phyloP scores from a whole-genome alignment of 495 filamentous ascomycete species.

The Penicillium bialowiezense region DNA sequence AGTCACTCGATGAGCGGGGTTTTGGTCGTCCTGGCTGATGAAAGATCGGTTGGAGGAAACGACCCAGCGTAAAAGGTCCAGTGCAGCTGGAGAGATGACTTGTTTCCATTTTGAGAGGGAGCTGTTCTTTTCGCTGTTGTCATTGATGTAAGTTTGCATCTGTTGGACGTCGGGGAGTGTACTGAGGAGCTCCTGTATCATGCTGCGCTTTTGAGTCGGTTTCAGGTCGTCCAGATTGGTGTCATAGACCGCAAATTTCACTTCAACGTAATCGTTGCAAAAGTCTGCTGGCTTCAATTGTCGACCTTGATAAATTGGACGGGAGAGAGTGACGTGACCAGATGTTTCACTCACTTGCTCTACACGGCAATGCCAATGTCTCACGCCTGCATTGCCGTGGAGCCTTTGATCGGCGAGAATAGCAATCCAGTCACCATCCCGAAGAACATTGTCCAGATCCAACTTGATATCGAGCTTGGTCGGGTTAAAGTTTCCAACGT shows the following conservation, averaged over 20 bases:
- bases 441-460: constrained; percentile 28
- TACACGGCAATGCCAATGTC: constrained; percentile 25
- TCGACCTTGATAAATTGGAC: constrained; percentile 9
- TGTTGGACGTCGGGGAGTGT: constrained; percentile 63
- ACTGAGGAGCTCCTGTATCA: constrained; percentile 60
- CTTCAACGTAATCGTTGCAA: constrained; percentile 2
- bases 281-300: neutral
- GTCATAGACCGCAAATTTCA: constrained; percentile 47
- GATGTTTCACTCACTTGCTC: constrained; percentile 2
- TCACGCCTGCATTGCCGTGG: neutral
- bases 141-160: constrained; percentile 60
- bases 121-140: constrained; percentile 27
- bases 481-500: constrained; percentile 20
- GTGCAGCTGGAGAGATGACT: constrained; percentile 61
- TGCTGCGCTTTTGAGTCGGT: constrained; percentile 43
- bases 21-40: constrained; percentile 66
- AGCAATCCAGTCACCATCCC: constrained; percentile 57
- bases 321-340: constrained; percentile 13
- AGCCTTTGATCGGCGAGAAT: constrained; percentile 20
- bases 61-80: constrained; percentile 80
- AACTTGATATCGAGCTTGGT: constrained; percentile 43
- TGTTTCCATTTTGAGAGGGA: constrained; percentile 59
- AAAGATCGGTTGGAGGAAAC: constrained; percentile 87
- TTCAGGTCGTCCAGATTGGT: constrained; percentile 54
- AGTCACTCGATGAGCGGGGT: constrained; percentile 51